Base-by-base conservation (phyloP, 495 filamentous ascomycete genomes). In the Penicillium cosmopolitanum region DNA sequence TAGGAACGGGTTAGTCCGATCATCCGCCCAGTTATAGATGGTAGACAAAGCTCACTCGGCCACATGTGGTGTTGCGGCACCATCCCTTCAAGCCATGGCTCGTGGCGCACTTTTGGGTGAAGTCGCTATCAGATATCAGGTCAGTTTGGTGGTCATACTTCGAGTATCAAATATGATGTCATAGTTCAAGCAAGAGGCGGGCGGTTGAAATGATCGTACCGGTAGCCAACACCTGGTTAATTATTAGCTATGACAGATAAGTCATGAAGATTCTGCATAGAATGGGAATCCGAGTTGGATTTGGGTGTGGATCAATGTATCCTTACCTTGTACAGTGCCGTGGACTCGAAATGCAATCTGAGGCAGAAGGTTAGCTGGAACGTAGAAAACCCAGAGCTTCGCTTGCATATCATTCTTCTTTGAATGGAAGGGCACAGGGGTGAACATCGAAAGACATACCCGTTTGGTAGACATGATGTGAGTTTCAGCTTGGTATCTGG, bases 41-140 rank as follows among this genome's bases (percentile, higher is more conserved):
- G 13, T 8, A 25, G 51, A 35, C 34, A 43, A 11, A 13, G 51
- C 63, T 16, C 13, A 90, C 92, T 71, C 87, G 86, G 50, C 88
- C 88, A 57, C 89, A 86, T 7, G 81, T 74, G 0, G 85, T 89
- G 68, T 97, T 97, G 38, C 84, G 80, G 16, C 93, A 90, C 80
- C 84, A 94, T 46, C 93, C 93, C 1, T 87, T 94, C 7, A 97
- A 64, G 2, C 76, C 79, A 61, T 88, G 78, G 33, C 80, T 78
- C 2, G 70, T 72, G 2, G 93, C 93, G 58, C 86, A 84, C 61
- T 86, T 85, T 54, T 83, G 80, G 1, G 91, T 87, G 66, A 89
- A 96, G 68, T 85, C 82, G 40, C 90, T 92, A 53, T 18, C 43
- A 5, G 23, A 53, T 56, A 9, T 5, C n/a, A n/a, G 46, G 18